Conservation (phyloP, 805 yeast genomes). For the Ogataea nitratoaversa region DNA sequence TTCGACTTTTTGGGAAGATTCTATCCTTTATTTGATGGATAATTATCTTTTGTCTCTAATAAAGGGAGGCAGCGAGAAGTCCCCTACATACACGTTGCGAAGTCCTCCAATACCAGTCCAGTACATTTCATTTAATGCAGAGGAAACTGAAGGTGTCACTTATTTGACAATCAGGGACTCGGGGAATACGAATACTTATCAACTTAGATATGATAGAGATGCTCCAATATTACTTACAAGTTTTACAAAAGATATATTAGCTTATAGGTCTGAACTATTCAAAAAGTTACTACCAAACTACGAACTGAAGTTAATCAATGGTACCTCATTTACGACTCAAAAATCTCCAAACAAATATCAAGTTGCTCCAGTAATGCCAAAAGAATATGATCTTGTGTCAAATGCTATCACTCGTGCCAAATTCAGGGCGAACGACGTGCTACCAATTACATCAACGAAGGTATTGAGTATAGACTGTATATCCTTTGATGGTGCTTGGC, state of each 20-base stretch:
- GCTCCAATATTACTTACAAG: slow-evolving; percentile 20
- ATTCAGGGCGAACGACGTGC: slow-evolving; percentile 13
- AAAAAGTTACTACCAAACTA: slow-evolving; percentile 14
- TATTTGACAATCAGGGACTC: slow-evolving; percentile 21
- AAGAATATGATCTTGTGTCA: slow-evolving; percentile 12
- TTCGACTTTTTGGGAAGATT: slow-evolving; percentile 37
- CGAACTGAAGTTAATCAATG: slow-evolving; percentile 20
- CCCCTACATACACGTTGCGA: slow-evolving; percentile 16
- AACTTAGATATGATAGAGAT: slow-evolving; percentile 17
- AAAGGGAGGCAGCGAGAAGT: slow-evolving; percentile 16
- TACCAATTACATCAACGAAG: slow-evolving; percentile 10
- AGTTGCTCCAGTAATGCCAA: slow-evolving; percentile 4
- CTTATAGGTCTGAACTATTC: slow-evolving; percentile 19
- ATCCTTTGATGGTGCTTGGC: slow-evolving; percentile 39
- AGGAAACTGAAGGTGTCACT: slow-evolving; percentile 13
- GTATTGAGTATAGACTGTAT: slow-evolving; percentile 32
- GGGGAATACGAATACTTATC: slow-evolving; percentile 18
- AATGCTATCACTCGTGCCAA: slow-evolving; percentile 7
- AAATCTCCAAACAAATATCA: neutral
- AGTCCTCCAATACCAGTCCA: slow-evolving; percentile 28
- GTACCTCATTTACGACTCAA: slow-evolving; percentile 15
- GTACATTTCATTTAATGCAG: slow-evolving; percentile 17
- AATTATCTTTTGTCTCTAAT: slow-evolving; percentile 25
- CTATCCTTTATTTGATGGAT: slow-evolving; percentile 39
- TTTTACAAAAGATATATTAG: slow-evolving; percentile 21